Evolutionary conservation across 768 basidiomycete genomes (phyloP), one percentile per base, ranked within the genome.

Genomic region (Pulveroboletus frians): DNA sequence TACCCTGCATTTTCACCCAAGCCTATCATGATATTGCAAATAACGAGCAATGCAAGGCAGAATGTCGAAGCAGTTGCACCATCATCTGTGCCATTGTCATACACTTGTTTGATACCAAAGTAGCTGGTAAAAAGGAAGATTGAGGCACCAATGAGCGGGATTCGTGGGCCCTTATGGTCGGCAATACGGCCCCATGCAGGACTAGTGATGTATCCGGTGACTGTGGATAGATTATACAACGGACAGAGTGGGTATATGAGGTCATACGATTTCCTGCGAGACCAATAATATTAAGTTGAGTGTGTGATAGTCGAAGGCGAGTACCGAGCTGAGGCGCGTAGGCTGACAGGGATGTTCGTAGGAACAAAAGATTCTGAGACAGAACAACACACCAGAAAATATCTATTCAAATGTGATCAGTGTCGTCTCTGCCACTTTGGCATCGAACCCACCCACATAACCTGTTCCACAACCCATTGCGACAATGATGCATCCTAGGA

Each of bases 241-340:
- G 13, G 17, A 38, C 3, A 31, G 26, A n/a, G 29, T n/a, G 9
- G n/a, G 35, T 0, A 41, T 18, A 27, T 27, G 37, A 18, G 3
- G 3, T 5, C 82, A 50, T 58, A 90, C 87, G 62, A 57, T 85
- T 90, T n/a, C 81, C 86, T 2, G 83, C 85, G n/a, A 87, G 71
- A 14, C 81, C 91, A 15, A 94, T 78, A 31, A 92, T 65, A 57
- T 95, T 94, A 31, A 91, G 72, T 49, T 87, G 80, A 0, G 92
- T 94, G 47, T 93, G 87, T 4, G 79, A 77, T 43, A 94, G 78
- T 39, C 76, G 72, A 15, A 95, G 76, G 35, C 81, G 78, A n/a
- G 81, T 69, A 1, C 87, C 88, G 5, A 95, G 77, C 63, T 95
- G 92, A 0, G 92, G 92, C 2, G 87, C 81, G 64, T 93, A 96